Base-by-base conservation (phyloP, 805 yeast genomes). In the Naumovozyma castellii region DNA sequence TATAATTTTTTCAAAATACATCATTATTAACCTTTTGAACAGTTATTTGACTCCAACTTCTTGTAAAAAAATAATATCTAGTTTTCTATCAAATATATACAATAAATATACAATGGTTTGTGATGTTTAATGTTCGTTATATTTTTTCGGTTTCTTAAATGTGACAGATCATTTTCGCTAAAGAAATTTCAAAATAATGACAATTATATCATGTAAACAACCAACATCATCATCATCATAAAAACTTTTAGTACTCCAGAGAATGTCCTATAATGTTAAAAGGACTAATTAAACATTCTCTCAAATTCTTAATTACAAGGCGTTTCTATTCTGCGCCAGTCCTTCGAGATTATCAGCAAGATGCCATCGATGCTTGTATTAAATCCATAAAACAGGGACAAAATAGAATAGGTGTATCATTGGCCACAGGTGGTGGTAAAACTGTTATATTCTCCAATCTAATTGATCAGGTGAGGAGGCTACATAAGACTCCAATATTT, bases 371-470 rank as follows among this genome's bases (percentile, higher is more conserved):
- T 1, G 57, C 68, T 0, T 76, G 88, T 27, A 48, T 76, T 1
- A 48, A 58, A 0, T 71, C 84, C 0, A 54, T 81, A 2, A 50
- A 60, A 0, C 42, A 50, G 0, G 78, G 80, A 1, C 49, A 59
- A 2, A 59, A 68, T 15, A 66, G 92, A 36, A 73, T 86, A 0
- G 96, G 90, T 0, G 87, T 86, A 2, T 81, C 86, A 20, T 59
- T 88, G 30, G 95, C 96, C 12, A 90, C 97, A 0, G 97, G 97
- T 0, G 92, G 95, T 10, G 97, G 97, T 4, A 88, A 88, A 51
- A 88, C 97, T 0, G 85, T 86, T 10, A 77, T 84, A 1, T 82
- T 85, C 54, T 59, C 83, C 0, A 72, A 72, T 46, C 48, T 81
- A 32, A 72, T 82, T 2, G 70, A 75, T 0, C 53, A 62, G 25